phyloP scores from a whole-genome alignment of 2,329 filamentous ascomycete genomes.

The Trichoderma sp. region DNA sequence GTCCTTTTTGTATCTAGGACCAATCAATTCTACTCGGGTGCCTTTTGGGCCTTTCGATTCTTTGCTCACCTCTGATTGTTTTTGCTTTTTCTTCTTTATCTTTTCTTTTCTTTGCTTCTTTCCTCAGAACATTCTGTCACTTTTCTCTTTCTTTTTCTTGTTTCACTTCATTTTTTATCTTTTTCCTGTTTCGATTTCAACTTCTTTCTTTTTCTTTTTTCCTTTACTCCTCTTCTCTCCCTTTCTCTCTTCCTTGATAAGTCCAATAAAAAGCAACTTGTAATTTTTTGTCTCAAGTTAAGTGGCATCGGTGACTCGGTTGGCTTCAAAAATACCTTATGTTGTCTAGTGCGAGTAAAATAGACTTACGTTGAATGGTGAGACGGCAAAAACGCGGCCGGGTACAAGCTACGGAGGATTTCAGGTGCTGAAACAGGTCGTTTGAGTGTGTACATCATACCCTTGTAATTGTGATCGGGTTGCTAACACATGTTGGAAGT shows the following conservation, averaged over 20 bases:
- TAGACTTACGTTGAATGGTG: neutral
- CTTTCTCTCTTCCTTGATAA: neutral
- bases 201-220: neutral
- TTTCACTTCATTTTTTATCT: no score
- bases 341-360: neutral
- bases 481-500: neutral
- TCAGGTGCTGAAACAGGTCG: neutral
- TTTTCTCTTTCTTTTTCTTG: no score
- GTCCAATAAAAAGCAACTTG: slow-evolving; percentile 4
- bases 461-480: neutral
- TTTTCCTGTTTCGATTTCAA: neutral
- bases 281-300: neutral
- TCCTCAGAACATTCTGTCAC: no score
- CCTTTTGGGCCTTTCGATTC: neutral
- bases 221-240: neutral
- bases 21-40: slow-evolving; percentile 10
- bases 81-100: neutral
- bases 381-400: neutral
- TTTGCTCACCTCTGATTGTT: neutral
- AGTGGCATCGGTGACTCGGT: neutral
- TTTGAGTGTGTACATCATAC: neutral
- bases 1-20: slow-evolving; percentile 17
- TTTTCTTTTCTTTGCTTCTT: neutral
- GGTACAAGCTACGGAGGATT: neutral
- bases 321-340: neutral